Conservation (phyloP, 768 basidiomycete species). For the Tricholoma furcatifolium region DNA sequence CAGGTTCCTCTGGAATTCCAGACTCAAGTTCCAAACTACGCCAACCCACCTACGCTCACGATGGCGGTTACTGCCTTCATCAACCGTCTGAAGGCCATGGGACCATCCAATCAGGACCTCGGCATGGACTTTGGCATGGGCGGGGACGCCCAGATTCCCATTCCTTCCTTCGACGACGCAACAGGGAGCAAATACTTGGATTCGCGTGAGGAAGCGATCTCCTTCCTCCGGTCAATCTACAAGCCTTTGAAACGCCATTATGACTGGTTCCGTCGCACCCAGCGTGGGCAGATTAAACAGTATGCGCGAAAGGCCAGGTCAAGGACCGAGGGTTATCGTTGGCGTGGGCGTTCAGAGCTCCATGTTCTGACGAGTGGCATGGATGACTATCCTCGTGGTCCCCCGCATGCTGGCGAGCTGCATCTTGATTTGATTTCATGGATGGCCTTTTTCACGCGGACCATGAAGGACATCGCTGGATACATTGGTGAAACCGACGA, state of each 20-base stretch:
- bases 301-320: slow-evolving; percentile 83
- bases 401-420: slow-evolving; percentile 87
- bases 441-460: slow-evolving; percentile 95
- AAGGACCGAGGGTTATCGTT: slow-evolving; percentile 88
- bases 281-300: slow-evolving; percentile 91
- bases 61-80: slow-evolving; percentile 95
- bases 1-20: slow-evolving; percentile 89
- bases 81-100: slow-evolving; percentile 54
- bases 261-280: slow-evolving; percentile 94
- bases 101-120: slow-evolving; percentile 59
- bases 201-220: slow-evolving; percentile 58
- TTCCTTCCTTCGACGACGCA: slow-evolving; percentile 27
- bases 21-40: slow-evolving; percentile 90
- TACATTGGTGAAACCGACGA: slow-evolving; percentile 89
- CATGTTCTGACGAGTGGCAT: slow-evolving; percentile 94
- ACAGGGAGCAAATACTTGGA: slow-evolving; percentile 47
- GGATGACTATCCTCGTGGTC: slow-evolving; percentile 94
- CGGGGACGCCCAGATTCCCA: slow-evolving; percentile 46
- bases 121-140: slow-evolving; percentile 62
- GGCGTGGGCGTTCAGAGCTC: slow-evolving; percentile 84
- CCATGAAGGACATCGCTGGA: slow-evolving; percentile 88
- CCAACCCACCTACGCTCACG: slow-evolving; percentile 91
- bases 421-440: slow-evolving; percentile 93
- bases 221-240: slow-evolving; percentile 81
- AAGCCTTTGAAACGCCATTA: slow-evolving; percentile 85